Evolutionary conservation across 2,329 filamentous ascomycete genomes (phyloP).

Genomic region (Trichoderma atroviride): DNA sequence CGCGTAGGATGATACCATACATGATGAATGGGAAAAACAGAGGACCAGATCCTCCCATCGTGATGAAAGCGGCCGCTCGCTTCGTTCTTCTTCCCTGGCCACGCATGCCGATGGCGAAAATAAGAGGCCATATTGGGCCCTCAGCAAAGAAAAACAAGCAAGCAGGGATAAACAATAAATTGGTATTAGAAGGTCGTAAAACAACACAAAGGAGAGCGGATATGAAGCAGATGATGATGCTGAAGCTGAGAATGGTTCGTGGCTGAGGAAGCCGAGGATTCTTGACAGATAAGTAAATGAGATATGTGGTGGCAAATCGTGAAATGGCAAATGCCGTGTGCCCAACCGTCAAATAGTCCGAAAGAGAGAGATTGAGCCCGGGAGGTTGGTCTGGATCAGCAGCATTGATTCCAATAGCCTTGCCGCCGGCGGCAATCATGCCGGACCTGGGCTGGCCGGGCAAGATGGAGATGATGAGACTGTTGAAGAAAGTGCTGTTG

Average conservation of each 20-base stretch:
- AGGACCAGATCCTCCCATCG: slow-evolving; percentile 73
- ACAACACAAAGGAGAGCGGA: slow-evolving; percentile 53
- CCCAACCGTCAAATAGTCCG: slow-evolving; percentile 71
- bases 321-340: slow-evolving; percentile 74
- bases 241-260: slow-evolving; percentile 68
- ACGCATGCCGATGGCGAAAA: slow-evolving; percentile 77
- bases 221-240: slow-evolving; percentile 63
- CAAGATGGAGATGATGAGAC: slow-evolving; percentile 50
- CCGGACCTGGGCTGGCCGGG: slow-evolving; percentile 35
- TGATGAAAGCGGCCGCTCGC: slow-evolving; percentile 74
- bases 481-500: slow-evolving; percentile 62
- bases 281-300: slow-evolving; percentile 61
- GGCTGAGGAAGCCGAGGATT: slow-evolving; percentile 61
- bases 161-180: slow-evolving; percentile 61
- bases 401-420: slow-evolving; percentile 35
- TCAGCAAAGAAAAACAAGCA: slow-evolving; percentile 78
- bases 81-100: slow-evolving; percentile 82
- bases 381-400: slow-evolving; percentile 38
- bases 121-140: slow-evolving; percentile 79
- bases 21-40: slow-evolving; percentile 75
- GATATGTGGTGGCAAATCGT: slow-evolving; percentile 66
- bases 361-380: slow-evolving; percentile 55
- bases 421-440: slow-evolving; percentile 31
- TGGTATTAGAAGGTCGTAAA: slow-evolving; percentile 48
- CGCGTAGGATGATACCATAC: slow-evolving; percentile 64